Evolutionary conservation across 2,329 filamentous ascomycete genomes (phyloP).

Genomic region (Diaporthe sp.): DNA sequence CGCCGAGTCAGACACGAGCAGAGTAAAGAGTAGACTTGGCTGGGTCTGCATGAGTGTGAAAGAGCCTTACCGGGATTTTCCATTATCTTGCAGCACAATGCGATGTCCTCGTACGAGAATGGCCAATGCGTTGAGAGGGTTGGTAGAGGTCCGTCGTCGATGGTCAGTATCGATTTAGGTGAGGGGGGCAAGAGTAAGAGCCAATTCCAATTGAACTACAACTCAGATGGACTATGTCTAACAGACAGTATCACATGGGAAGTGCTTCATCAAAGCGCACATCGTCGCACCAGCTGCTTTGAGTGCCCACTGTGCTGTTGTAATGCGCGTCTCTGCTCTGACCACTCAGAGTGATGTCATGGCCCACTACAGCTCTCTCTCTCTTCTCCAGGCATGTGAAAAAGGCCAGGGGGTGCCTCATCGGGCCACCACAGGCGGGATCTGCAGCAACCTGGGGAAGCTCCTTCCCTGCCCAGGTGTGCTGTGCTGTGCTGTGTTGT

Average conservation of each 20-base stretch:
- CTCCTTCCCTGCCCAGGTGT: conserved; percentile 26
- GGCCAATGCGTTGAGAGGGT: background rate
- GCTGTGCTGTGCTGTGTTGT: too few relatives aligned
- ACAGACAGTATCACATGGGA: conserved; percentile 5
- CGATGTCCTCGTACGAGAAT: background rate
- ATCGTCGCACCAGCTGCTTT: background rate
- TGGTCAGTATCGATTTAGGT: background rate
- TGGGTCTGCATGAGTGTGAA: background rate
- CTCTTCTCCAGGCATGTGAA: conserved; percentile 18
- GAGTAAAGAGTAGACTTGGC: background rate
- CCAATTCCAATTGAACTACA: background rate
- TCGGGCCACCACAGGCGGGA: conserved; percentile 5
- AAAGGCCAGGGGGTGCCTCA: conserved; percentile 1
- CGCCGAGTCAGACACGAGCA: conserved; percentile 35
- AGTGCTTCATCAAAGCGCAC: conserved; percentile 5
- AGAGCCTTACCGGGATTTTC: conserved; percentile 57
- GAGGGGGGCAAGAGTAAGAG: background rate
- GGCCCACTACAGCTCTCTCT: conserved; percentile 5
- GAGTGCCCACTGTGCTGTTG: background rate
- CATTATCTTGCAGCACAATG: conserved; percentile 45
- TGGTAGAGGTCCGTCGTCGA: background rate
- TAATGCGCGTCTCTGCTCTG: background rate
- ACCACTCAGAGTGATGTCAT: conserved; percentile 32
- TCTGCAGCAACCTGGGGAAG: conserved; percentile 14
- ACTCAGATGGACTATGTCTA: too few relatives aligned